Conservation (phyloP, 176 grass and related monocot genomes). For the Thinopyrum elongatum region DNA sequence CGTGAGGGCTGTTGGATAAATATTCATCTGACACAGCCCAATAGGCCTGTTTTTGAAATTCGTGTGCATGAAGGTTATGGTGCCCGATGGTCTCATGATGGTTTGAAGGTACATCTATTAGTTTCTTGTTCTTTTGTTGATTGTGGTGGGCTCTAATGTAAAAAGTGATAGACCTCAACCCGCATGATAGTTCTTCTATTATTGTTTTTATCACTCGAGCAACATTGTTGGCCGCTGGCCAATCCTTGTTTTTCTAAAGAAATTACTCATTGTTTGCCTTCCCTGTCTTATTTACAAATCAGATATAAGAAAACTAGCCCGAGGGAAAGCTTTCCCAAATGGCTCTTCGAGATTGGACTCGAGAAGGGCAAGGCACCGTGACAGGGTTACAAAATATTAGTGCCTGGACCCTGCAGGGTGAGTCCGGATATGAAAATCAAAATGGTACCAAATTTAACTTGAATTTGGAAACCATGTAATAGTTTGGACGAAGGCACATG, state of each 20-base stretch:
- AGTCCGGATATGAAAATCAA: not conserved
- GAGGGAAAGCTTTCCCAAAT: not conserved
- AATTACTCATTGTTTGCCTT: not conserved
- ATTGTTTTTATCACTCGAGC: not conserved
- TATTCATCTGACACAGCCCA: conserved; percentile 62
- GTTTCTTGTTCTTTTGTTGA: conserved; percentile 1
- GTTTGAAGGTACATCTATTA: conserved; percentile 58
- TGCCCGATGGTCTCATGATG: conserved; percentile 83
- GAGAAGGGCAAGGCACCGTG: not conserved
- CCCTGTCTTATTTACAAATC: not conserved
- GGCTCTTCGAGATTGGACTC: not conserved
- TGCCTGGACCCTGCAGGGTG: not conserved
- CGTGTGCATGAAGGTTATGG: conserved; percentile 81
- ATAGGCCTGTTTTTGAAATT: conserved; percentile 79
- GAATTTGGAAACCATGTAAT: not conserved
- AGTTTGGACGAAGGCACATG: not conserved
- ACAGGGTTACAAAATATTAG: not conserved
- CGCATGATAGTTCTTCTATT: not conserved
- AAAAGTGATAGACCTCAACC: not conserved
- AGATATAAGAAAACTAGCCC: not conserved
- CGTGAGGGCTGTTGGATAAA: conserved; percentile 79
- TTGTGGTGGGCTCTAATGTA: not conserved
- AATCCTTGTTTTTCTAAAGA: not conserved
- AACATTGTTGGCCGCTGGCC: not conserved
- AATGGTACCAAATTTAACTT: not conserved